These are phyloP conservation scores for Candida sakaeoensis DNA, from an alignment of 805 yeast genomes.

Conservation along the genomic window DNA sequence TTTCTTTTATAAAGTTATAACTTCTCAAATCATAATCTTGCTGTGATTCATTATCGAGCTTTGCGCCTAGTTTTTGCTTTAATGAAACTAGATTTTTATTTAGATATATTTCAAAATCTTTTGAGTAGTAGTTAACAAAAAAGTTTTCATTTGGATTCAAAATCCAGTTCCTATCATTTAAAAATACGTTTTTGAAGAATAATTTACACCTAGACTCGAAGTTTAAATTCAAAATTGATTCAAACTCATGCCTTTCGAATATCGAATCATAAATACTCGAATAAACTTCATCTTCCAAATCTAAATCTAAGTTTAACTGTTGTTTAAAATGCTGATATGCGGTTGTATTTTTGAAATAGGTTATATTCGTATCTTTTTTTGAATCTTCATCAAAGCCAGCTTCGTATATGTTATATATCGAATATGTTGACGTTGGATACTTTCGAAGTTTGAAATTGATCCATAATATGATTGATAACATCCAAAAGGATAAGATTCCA, in stretches of 20 bases:
- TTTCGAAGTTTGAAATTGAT: background rate
- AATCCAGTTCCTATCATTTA: slow-evolving; percentile 41
- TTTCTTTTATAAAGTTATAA: slow-evolving; percentile 6
- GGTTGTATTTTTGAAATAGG: background rate
- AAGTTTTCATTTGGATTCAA: slow-evolving; percentile 23
- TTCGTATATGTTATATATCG: slow-evolving; percentile 8
- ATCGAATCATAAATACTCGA: slow-evolving; percentile 20
- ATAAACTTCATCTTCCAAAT: slow-evolving; percentile 11
- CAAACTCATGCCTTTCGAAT: slow-evolving; percentile 17
- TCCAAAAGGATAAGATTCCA: slow-evolving; percentile 4
- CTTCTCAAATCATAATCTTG: background rate
- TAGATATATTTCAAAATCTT: slow-evolving; percentile 21
- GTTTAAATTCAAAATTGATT: slow-evolving; percentile 19
- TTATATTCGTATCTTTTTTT: background rate
- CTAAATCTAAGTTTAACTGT: background rate
- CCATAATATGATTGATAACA: background rate
- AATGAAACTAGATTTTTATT: slow-evolving; percentile 16
- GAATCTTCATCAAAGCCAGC: too few relatives aligned
- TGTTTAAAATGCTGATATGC: background rate
- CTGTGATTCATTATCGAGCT: background rate
- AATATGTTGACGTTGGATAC: background rate
- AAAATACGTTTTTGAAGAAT: slow-evolving; percentile 41
- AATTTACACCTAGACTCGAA: slow-evolving; percentile 27
- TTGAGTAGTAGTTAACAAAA: slow-evolving; percentile 17
- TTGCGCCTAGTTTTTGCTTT: slow-evolving; percentile 10